Conservation (phyloP, 768 basidiomycete species). For the Hysterangium stoloniferum region DNA sequence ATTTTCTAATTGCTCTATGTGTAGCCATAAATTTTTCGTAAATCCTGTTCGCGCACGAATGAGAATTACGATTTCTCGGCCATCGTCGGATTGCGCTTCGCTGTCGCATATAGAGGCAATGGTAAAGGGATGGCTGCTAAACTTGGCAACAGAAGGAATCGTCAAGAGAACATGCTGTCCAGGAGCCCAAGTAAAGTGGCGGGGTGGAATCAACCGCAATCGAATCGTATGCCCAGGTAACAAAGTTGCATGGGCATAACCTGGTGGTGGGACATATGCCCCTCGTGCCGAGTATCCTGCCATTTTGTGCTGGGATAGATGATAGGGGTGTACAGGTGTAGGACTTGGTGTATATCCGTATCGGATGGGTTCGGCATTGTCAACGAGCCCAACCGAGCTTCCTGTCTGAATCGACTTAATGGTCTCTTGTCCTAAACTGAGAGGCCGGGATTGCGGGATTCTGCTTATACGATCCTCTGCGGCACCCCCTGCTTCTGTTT, state of each 20-base stretch:
- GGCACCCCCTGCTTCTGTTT: background rate
- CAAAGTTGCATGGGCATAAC: constrained; percentile 61
- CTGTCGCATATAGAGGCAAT: constrained; percentile 52
- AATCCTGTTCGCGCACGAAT: constrained; percentile 65
- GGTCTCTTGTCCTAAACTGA: background rate
- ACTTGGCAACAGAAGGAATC: constrained; percentile 53
- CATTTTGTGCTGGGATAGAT: background rate
- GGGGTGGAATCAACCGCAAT: constrained; percentile 51
- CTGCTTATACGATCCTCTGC: background rate
- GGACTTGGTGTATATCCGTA: background rate
- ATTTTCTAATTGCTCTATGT: constrained; percentile 32
- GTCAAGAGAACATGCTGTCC: constrained; percentile 74
- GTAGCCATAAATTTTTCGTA: constrained; percentile 58
- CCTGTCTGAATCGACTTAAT: constrained; percentile 4
- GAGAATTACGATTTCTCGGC: constrained; percentile 53
- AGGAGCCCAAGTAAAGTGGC: constrained; percentile 56
- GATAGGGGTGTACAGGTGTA: background rate
- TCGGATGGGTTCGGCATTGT: background rate
- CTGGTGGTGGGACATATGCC: constrained; percentile 47
- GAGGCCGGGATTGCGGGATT: background rate
- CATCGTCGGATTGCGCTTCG: constrained; percentile 34
- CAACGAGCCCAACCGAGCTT: background rate
- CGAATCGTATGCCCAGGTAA: constrained; percentile 66
- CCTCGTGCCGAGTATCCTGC: background rate
- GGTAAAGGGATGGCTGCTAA: constrained; percentile 70